A percentile compares a stretch with the other conserved stretches of the same genome.
Conservation (phyloP, 257 asterid species). For the Solanum chmielewskii region DNA sequence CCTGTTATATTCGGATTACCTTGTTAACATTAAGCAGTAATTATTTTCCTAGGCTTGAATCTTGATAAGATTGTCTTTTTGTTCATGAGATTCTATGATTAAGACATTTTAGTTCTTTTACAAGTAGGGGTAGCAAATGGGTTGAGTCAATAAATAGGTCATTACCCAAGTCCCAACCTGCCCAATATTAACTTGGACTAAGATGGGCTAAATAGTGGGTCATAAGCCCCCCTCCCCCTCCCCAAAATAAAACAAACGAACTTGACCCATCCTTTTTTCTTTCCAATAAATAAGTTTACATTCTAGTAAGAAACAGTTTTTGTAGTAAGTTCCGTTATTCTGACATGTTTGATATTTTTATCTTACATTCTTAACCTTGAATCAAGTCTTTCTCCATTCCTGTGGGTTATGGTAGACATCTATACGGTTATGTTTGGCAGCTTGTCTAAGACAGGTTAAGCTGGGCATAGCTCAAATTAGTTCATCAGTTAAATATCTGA, state of each 20-base stretch:
- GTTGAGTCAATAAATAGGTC: not conserved
- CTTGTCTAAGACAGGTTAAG: not conserved
- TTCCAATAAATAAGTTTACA: not conserved
- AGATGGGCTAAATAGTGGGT: not conserved
- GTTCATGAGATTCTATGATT: not conserved
- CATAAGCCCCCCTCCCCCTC: not conserved
- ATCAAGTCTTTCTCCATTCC: not conserved
- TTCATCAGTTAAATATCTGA: not conserved
- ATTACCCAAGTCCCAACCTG: not conserved
- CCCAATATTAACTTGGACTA: not conserved
- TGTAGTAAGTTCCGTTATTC: not conserved
- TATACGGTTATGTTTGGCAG: not conserved
- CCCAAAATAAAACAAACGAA: not conserved
- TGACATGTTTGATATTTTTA: not conserved
- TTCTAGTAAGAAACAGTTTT: not conserved
- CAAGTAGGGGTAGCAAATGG: not conserved
- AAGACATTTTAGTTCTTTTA: not conserved
- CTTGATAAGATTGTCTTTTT: not conserved
- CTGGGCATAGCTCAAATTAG: not conserved
- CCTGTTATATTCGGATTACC: not conserved
- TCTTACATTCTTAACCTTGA: not conserved
- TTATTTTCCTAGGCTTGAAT: not conserved
- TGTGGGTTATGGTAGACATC: not conserved
- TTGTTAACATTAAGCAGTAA: not conserved
- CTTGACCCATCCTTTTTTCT: not conserved